Evolutionary conservation across 2,329 filamentous ascomycete genomes (phyloP).

Genomic region (Aureobasidium uvarum): DNA sequence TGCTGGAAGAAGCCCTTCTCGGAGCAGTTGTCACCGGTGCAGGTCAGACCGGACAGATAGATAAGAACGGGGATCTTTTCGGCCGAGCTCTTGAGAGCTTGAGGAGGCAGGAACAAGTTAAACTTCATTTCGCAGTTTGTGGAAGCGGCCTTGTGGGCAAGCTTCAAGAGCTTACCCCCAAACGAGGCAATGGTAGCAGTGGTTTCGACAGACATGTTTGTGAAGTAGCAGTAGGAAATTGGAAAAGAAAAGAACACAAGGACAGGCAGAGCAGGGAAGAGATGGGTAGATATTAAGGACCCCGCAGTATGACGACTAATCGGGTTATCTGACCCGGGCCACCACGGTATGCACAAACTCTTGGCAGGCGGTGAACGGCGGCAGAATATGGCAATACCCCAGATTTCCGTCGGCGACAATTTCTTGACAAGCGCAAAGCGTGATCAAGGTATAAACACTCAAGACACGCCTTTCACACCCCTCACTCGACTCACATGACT

Average conservation of each 20-base stretch:
- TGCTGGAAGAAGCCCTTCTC: slow-evolving; percentile 89
- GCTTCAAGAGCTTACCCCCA: slow-evolving; percentile 91
- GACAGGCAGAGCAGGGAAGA: background rate
- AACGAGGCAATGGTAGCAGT: slow-evolving; percentile 88
- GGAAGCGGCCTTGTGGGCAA: slow-evolving; percentile 69
- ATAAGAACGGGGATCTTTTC: slow-evolving; percentile 78
- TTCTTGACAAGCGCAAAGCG: background rate
- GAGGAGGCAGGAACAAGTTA: slow-evolving; percentile 84
- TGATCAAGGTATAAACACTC: slow-evolving; percentile 12
- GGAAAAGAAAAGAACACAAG: background rate
- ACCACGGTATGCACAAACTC: too few species aligned
- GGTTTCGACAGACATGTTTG: slow-evolving; percentile 77
- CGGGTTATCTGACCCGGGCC: background rate
- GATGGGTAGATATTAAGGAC: background rate
- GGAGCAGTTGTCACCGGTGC: slow-evolving; percentile 78
- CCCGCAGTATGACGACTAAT: background rate
- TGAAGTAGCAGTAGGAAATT: background rate
- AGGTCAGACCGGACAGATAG: slow-evolving; percentile 92
- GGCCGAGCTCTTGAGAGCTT: slow-evolving; percentile 54
- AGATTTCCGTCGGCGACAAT: background rate
- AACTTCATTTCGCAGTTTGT: slow-evolving; percentile 88
- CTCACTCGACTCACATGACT: background rate
- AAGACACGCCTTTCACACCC: background rate
- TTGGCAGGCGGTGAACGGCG: background rate
- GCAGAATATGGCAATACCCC: background rate